Percentiles rank a stretch among this genome's conserved stretches.
phyloP scores from a whole-genome alignment of 371 early-diverging fungal species.

The Lichtheimia corymbifera region DNA sequence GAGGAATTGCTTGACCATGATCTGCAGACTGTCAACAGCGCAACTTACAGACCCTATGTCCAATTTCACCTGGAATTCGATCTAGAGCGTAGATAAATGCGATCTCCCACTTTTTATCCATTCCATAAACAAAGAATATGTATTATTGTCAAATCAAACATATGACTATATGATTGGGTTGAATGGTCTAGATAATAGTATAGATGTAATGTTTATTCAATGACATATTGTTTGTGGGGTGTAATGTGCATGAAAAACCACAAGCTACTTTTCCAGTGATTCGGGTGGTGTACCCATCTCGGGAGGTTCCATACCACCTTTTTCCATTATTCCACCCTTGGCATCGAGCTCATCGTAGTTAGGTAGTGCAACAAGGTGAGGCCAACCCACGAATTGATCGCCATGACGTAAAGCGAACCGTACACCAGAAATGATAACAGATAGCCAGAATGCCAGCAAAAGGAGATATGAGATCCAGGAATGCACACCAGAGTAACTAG shows the following conservation, averaged over 20 bases:
- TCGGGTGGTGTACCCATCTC: conserved; percentile 17
- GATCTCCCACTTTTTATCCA: background rate
- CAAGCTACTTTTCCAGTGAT: conserved; percentile 6
- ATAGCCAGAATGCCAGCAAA: conserved; percentile 48
- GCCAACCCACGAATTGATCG: conserved; percentile 49
- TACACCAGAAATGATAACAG: conserved; percentile 46
- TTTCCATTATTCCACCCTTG: conserved; percentile 18
- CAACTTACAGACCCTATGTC: conserved; percentile 91
- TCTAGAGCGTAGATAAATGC: conserved; percentile 30
- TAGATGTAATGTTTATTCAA: background rate
- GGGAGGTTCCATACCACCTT: conserved; percentile 32
- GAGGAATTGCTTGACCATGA: conserved; percentile 81
- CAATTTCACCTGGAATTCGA: conserved; percentile 75
- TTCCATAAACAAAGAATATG: too few relatives aligned
- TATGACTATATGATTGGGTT: too few relatives aligned
- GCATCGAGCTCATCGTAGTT: conserved; percentile 25
- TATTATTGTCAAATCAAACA: too few relatives aligned
- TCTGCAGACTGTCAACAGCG: conserved; percentile 75
- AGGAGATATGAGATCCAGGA: conserved; percentile 34
- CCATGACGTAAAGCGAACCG: conserved; percentile 48
- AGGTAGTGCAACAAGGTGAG: conserved; percentile 32
- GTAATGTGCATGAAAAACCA: background rate
- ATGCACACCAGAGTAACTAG: conserved; percentile 36
- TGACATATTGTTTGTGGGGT: background rate
- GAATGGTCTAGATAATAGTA: too few relatives aligned